Base-by-base conservation (phyloP, 139 green algal species). In the Mesotaenium endlicherianum region DNA sequence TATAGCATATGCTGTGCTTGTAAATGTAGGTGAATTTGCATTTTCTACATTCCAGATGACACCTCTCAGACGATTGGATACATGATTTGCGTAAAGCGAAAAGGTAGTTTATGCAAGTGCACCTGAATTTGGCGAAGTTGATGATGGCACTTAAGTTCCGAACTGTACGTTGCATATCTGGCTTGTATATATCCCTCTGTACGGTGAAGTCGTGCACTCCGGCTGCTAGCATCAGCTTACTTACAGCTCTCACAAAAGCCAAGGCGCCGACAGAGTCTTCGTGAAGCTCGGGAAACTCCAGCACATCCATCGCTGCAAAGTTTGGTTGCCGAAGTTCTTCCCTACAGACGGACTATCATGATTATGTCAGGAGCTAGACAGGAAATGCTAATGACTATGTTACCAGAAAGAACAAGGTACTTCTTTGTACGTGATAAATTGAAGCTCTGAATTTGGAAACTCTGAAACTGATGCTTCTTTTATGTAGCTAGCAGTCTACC, bases 71-170 rank as follows among this genome's bases (percentile, higher is more conserved):
- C n/a, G n/a, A n/a, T n/a, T 14, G 14, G 14, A 59, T 14, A 14
- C 49, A 59, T 59, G 49, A 16, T 16, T 59, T 14, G 16, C 49
- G 14, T 16, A 59, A 59, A 59, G 14, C 49, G 16, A 14, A 14
- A 59, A 16, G 49, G 90, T 68, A 93, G 69, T 70, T 93, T 89
- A 31, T 89, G 91, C 82, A 91, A 86, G 76, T 20, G 86, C 79
- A 95, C 0, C 95, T 88, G 84, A 95, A 98, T 89, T 96, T 97
- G 31, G 92, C 94, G 89, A 97, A 97, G 88, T 98, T 98, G 87
- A 98, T 93, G 50, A 97, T 81, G 0, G 95, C 95, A n/a, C 86
- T 94, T 16, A 98, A 86, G 67, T 96, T 93, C 16, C 93, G 91
- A 40, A 91, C 84, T 75, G 95, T 87, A 1, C 94, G 88, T 2